Evolutionary conservation across 768 basidiomycete genomes (phyloP), one percentile per base, ranked within the genome.

Genomic region (Russula lepida): DNA sequence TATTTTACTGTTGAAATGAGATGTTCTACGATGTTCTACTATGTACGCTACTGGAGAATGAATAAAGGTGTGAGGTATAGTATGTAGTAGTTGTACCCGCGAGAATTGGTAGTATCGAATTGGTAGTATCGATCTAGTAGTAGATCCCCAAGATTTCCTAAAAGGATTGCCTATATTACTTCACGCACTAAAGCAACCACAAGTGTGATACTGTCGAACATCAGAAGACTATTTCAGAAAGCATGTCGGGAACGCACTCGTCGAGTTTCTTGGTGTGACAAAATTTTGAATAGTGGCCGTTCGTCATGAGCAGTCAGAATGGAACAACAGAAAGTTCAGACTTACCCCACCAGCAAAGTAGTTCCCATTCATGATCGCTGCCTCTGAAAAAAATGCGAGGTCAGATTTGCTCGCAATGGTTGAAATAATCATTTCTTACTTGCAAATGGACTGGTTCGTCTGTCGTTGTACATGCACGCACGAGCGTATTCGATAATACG

Each of bases 321-420:
- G 39, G 67, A 17, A 6, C 48, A 17, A 6, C 48, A 49, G 6
- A 58, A 37, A 53, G 54, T 39, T 33, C n/a, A 41, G 35, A 83
- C 88, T 72, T 69, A 91, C 89, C 68, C 89, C 89, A 67, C 89
- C 89, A 67, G 78, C 76, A 71, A 82, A 88, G 60, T 77, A 75
- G 74, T 84, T 78, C 13, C 84, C 84, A 64, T 86, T 79, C 56
- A 84, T 77, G 1, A 81, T 80, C 19, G 89, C 87, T 33, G 84
- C 81, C 60, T 78, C 84, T 88, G 51, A 21, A 62, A 54, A 54
- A 61, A 46, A 52, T 7, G 27, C 15, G 28, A 25, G 11, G 41
- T 54, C 27, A 60, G 37, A 48, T 13, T 27, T 64, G 39, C 15
- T n/a, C 39, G n/a, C 23, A 25, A 4, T 2, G 2, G 41, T 15